Conservation (phyloP, 495 filamentous ascomycete genomes). For the Thozetella sp. region DNA sequence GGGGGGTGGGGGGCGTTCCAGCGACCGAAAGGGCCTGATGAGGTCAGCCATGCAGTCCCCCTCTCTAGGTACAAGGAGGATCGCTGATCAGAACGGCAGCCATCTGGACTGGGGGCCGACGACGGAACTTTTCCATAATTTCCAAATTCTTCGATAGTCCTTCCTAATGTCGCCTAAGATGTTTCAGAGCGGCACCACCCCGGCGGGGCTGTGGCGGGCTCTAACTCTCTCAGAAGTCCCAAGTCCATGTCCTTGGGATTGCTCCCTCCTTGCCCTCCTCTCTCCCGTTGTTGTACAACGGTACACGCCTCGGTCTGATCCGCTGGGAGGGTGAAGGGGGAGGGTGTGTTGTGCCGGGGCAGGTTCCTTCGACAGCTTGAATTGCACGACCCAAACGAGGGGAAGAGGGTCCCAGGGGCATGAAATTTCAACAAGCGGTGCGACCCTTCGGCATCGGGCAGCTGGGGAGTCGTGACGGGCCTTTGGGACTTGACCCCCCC, state of each 20-base stretch:
- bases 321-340: neutral
- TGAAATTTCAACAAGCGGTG: too few relatives aligned
- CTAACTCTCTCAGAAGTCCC: conserved; percentile 25
- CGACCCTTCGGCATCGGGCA: too few relatives aligned
- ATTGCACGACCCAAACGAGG: too few relatives aligned
- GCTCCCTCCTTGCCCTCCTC: conserved; percentile 11
- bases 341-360: too few relatives aligned
- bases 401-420: too few relatives aligned
- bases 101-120: conserved; percentile 3
- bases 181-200: conserved; percentile 20
- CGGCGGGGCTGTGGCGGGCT: conserved; percentile 27
- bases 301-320: conserved; percentile 12
- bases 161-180: conserved; percentile 23
- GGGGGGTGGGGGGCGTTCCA: too few relatives aligned
- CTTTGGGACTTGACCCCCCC: too few relatives aligned
- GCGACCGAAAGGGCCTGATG: neutral
- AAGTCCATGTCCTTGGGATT: conserved; percentile 35
- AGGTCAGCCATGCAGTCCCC: neutral
- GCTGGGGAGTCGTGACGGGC: too few relatives aligned
- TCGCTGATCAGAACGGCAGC: neutral
- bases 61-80: neutral
- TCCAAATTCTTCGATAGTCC: conserved; percentile 16
- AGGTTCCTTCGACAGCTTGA: too few relatives aligned
- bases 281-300: conserved; percentile 10
- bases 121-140: conserved; percentile 16